Evolutionary conservation across 352 stramenopile species (phyloP).

Genomic region (Phytophthora nicotianae): DNA sequence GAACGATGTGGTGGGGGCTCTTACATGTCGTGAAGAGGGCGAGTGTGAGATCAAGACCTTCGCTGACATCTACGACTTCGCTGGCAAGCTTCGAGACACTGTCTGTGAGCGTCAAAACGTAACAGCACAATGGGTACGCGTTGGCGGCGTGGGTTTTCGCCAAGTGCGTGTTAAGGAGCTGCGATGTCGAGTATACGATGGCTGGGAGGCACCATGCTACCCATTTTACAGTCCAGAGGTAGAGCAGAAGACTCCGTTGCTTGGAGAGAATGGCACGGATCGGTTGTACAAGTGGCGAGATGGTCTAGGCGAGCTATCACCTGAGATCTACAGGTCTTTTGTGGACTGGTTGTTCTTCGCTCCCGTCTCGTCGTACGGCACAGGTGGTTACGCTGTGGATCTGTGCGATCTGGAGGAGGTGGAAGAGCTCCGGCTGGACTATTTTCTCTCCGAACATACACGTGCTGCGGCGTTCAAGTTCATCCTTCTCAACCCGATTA

Average conservation of each 20-base stretch:
- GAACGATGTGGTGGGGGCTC: conserved; percentile 77
- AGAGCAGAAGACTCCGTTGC: conserved; percentile 59
- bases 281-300: conserved; percentile 75
- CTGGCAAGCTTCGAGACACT: conserved; percentile 47
- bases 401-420: conserved; percentile 62
- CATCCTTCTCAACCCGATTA: conserved; percentile 86
- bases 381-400: conserved; percentile 77
- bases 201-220: conserved; percentile 72
- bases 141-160: conserved; percentile 80
- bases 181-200: conserved; percentile 69
- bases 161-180: conserved; percentile 82
- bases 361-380: conserved; percentile 57
- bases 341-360: conserved; percentile 55
- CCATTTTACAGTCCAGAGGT: conserved; percentile 61
- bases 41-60: conserved; percentile 84
- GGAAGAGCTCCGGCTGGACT: conserved; percentile 66
- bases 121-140: conserved; percentile 72
- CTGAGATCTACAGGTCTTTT: conserved; percentile 61
- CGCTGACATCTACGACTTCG: conserved; percentile 81
- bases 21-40: conserved; percentile 81
- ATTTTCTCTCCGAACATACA: conserved; percentile 79
- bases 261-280: conserved; percentile 37
- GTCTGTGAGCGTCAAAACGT: conserved; percentile 65
- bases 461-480: conserved; percentile 88
- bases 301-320: conserved; percentile 57